phyloP scores from a whole-genome alignment of 345 rosid genomes.

The Cardamine resedifolia region DNA sequence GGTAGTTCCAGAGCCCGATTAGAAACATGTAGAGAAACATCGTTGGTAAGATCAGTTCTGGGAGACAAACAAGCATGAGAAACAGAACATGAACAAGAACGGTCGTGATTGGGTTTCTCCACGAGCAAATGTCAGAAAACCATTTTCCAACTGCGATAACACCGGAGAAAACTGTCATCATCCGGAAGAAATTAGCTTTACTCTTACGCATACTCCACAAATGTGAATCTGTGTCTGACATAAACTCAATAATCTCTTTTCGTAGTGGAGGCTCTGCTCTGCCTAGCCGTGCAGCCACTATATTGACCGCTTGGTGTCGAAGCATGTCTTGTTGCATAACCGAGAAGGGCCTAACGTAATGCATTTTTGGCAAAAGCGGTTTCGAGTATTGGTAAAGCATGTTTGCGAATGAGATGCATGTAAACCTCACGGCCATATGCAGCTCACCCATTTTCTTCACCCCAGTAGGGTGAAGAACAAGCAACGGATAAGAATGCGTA shows the following conservation, averaged over 20 bases:
- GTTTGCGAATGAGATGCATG: conserved; percentile 74
- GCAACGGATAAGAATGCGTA: conserved; percentile 88
- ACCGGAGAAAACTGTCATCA: conserved; percentile 79
- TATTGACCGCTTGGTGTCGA: conserved; percentile 78
- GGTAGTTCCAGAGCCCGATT: conserved; percentile 89
- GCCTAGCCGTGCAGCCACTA: conserved; percentile 76
- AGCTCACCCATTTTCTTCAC: conserved; percentile 97
- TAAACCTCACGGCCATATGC: conserved; percentile 83
- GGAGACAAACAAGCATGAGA: conserved; percentile 83
- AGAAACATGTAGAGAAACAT: conserved; percentile 87
- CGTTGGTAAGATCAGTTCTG: conserved; percentile 88
- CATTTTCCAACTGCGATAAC: conserved; percentile 77
- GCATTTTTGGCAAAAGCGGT: conserved; percentile 96
- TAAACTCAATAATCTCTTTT: conserved; percentile 91
- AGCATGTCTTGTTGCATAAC: conserved; percentile 89
- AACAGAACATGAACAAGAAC: conserved; percentile 84
- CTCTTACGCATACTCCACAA: conserved; percentile 98
- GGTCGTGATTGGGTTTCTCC: conserved; percentile 89
- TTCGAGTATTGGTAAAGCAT: conserved; percentile 83
- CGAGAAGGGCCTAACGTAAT: conserved; percentile 75
- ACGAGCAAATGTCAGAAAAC: conserved; percentile 78
- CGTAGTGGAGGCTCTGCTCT: conserved; percentile 94
- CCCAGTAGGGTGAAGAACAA: conserved; percentile 84
- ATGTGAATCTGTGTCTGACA: conserved; percentile 93
- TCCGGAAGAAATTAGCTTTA: conserved; percentile 87